These are phyloP conservation scores for Hysterangium stoloniferum DNA, from an alignment of 768 basidiomycete genomes.

Conservation along the genomic window DNA sequence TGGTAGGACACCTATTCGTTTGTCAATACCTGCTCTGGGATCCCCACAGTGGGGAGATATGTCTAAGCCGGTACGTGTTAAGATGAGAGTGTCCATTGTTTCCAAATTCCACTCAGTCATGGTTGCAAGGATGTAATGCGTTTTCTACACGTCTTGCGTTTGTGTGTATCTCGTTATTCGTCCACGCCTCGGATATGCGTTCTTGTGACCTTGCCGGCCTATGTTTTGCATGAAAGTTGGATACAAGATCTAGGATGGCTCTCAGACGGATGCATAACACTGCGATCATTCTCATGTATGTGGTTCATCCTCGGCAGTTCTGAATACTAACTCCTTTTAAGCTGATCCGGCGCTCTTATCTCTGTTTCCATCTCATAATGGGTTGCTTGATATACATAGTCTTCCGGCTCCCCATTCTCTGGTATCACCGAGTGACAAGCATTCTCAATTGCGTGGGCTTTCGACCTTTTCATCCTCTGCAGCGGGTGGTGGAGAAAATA, in stretches of 20 bases:
- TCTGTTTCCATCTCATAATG: slow-evolving; percentile 80
- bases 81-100: neutral
- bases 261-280: slow-evolving; percentile 64
- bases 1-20: slow-evolving; percentile 35
- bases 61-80: slow-evolving; percentile 44
- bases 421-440: slow-evolving; percentile 71
- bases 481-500: slow-evolving; percentile 85
- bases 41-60: slow-evolving; percentile 66
- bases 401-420: slow-evolving; percentile 71
- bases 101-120: no score
- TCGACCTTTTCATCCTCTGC: slow-evolving; percentile 38
- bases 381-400: slow-evolving; percentile 68
- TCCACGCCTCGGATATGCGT: slow-evolving; percentile 47
- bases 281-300: slow-evolving; percentile 76
- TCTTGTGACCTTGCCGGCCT: slow-evolving; percentile 57
- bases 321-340: slow-evolving; percentile 23
- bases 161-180: slow-evolving; percentile 43
- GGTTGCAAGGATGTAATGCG: slow-evolving; percentile 61
- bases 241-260: slow-evolving; percentile 72
- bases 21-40: slow-evolving; percentile 58
- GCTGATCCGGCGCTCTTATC: slow-evolving; percentile 69
- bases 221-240: slow-evolving; percentile 65
- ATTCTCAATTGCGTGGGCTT: slow-evolving; percentile 78
- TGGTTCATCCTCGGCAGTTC: slow-evolving; percentile 11
- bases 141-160: slow-evolving; percentile 66